Conservation (phyloP, 208 protist genomes). For the Tritrichomonas musculus region DNA sequence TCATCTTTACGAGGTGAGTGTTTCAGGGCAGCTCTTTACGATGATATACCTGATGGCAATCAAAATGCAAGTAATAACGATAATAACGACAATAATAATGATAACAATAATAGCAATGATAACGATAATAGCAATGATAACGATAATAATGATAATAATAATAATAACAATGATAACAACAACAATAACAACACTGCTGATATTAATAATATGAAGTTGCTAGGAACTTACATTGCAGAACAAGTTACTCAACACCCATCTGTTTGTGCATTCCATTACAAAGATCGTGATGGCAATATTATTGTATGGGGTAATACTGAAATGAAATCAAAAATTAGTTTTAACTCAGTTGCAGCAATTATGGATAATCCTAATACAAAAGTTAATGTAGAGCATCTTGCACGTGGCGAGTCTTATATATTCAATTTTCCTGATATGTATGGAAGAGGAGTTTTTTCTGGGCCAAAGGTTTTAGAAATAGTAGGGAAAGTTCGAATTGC, state of each 20-base stretch:
- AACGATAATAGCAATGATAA: too few species aligned
- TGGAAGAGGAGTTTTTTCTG: not conserved
- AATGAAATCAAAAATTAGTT: not conserved
- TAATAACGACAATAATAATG: too few species aligned
- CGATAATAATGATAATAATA: too few species aligned
- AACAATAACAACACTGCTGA: too few species aligned
- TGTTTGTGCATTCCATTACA: conserved; percentile 60
- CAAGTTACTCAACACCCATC: conserved; percentile 72
- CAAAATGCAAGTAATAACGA: too few species aligned
- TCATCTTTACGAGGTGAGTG: conserved; percentile 72
- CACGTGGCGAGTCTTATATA: not conserved
- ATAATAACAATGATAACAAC: too few species aligned
- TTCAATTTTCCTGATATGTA: conserved; percentile 27
- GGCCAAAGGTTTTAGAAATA: not conserved
- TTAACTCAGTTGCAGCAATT: not conserved
- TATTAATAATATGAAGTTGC: not conserved
- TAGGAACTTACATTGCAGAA: conserved; percentile 43
- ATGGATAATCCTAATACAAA: conserved; percentile 4
- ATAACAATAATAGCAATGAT: too few species aligned
- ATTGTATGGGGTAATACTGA: not conserved
- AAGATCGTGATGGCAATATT: not conserved
- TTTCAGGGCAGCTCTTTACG: conserved; percentile 55
- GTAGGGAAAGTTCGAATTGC: not conserved
- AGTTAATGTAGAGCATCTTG: not conserved
- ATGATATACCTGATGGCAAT: not conserved